Percentiles rank a stretch among this genome's conserved stretches.
Conservation (phyloP, 768 basidiomycete genomes). For the Trametes meyenii region DNA sequence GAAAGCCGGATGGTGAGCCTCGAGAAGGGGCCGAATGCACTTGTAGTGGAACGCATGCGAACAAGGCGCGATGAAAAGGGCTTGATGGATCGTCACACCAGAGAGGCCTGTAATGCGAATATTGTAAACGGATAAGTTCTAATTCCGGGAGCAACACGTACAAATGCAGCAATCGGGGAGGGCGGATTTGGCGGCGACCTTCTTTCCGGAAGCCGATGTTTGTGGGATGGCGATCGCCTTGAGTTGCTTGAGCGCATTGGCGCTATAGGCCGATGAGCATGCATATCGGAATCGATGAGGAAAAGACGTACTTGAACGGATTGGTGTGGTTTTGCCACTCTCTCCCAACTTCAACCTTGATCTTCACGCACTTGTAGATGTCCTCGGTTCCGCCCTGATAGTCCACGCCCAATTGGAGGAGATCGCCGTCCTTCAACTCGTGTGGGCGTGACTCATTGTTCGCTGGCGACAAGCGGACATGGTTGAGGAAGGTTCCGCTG, state of each 20-base stretch:
- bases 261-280: conserved; percentile 43
- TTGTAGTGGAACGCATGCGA: conserved; percentile 97
- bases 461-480: conserved; percentile 84
- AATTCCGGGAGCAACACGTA: conserved; percentile 40
- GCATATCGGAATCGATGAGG: conserved; percentile 9
- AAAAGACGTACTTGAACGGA: conserved; percentile 78
- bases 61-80: conserved; percentile 97
- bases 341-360: conserved; percentile 84
- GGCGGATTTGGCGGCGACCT: conserved; percentile 35
- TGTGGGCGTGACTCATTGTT: conserved; percentile 78
- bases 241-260: conserved; percentile 80
- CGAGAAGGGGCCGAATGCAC: conserved; percentile 90
- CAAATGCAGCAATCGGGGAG: conserved; percentile 95
- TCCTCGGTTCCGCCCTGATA: conserved; percentile 98
- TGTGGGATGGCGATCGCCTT: conserved; percentile 59
- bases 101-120: conserved; percentile 56
- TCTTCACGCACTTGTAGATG: conserved; percentile 97
- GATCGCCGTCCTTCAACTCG: conserved; percentile 88
- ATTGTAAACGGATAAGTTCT: not conserved
- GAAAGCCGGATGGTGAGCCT: conserved; percentile 90
- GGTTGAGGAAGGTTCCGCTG: conserved; percentile 95
- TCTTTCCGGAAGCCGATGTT: conserved; percentile 26
- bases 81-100: conserved; percentile 90
- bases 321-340: conserved; percentile 91
- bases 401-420: conserved; percentile 94